These are phyloP conservation scores for Ciborinia camelliae DNA, from an alignment of 2,329 filamentous ascomycete species.

Conservation along the genomic window DNA sequence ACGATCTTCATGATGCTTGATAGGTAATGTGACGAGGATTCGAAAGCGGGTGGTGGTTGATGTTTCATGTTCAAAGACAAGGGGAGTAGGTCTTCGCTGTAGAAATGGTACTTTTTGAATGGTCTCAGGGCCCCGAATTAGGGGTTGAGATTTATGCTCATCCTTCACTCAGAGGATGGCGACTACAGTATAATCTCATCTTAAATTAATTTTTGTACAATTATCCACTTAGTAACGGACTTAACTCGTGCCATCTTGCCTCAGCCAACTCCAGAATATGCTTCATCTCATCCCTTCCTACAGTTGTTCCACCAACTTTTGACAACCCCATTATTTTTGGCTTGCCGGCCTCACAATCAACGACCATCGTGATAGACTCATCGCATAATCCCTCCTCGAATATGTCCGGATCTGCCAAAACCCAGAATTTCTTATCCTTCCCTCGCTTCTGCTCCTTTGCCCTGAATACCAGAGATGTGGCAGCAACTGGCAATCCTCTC, in stretches of 20 bases:
- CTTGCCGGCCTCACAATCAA: conserved; percentile 54
- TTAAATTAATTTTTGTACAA: conserved; percentile 10
- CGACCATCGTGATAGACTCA: conserved; percentile 77
- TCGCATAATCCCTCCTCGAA: conserved; percentile 83
- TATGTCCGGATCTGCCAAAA: conserved; percentile 82
- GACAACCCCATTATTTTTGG: conserved; percentile 68
- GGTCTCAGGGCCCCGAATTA: background rate
- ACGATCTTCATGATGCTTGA: background rate
- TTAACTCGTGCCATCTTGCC: conserved; percentile 58
- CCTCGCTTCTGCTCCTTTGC: conserved; percentile 46
- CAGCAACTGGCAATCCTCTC: conserved; percentile 67
- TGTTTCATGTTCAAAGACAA: background rate
- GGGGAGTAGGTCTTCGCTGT: background rate
- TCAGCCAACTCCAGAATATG: conserved; percentile 57
- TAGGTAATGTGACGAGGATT: background rate
- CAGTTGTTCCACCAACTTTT: conserved; percentile 74
- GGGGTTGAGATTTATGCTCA: background rate
- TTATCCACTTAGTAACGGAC: conserved; percentile 28
- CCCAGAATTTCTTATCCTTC: conserved; percentile 62
- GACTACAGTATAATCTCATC: conserved; percentile 1
- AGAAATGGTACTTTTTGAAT: background rate
- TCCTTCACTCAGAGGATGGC: background rate
- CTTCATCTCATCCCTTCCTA: conserved; percentile 62
- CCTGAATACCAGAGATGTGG: conserved; percentile 75
- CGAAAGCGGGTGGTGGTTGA: background rate